phyloP scores from a whole-genome alignment of 345 rosid genomes.

The Pelargonium nanum region DNA sequence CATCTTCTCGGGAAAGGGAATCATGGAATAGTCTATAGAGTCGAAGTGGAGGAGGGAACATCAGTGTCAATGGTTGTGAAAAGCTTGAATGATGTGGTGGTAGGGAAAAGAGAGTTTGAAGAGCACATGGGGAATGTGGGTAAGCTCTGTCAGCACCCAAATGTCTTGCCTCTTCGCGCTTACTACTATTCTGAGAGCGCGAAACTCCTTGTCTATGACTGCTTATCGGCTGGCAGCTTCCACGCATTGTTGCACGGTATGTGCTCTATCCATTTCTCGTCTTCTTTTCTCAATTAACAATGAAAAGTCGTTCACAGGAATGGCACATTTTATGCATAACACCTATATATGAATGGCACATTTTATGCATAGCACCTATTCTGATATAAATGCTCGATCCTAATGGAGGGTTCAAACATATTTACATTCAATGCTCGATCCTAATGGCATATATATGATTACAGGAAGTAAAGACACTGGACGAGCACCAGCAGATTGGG shows the following conservation, averaged over 20 bases:
- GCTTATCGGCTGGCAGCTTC: slow-evolving; percentile 6
- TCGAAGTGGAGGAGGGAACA: slow-evolving; percentile 65
- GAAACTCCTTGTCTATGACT: slow-evolving; percentile 80
- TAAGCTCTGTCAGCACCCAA: slow-evolving; percentile 49
- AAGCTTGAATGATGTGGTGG: slow-evolving; percentile 70
- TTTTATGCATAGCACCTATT: too few relatives aligned
- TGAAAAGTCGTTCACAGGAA: background rate
- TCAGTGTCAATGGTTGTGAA: slow-evolving; percentile 73
- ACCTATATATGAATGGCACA: too few relatives aligned
- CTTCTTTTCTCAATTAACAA: background rate
- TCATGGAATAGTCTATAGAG: slow-evolving; percentile 75
- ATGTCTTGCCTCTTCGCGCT: slow-evolving; percentile 61
- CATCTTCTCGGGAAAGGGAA: slow-evolving; percentile 88
- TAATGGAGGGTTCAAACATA: too few relatives aligned
- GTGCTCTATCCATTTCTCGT: background rate
- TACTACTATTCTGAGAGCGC: slow-evolving; percentile 82
- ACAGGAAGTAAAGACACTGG: slow-evolving; percentile 44
- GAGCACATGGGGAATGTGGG: slow-evolving; percentile 72
- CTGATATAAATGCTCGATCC: too few relatives aligned
- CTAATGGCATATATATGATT: too few relatives aligned
- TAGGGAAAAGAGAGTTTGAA: slow-evolving; percentile 59
- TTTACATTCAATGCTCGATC: too few relatives aligned
- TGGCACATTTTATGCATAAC: background rate
- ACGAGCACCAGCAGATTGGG: slow-evolving; percentile 55
- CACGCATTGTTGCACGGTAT: background rate